Evolutionary conservation across 2,329 filamentous ascomycete genomes (phyloP), one percentile per base, ranked within the genome.

Genomic region (Daldinia sp.): DNA sequence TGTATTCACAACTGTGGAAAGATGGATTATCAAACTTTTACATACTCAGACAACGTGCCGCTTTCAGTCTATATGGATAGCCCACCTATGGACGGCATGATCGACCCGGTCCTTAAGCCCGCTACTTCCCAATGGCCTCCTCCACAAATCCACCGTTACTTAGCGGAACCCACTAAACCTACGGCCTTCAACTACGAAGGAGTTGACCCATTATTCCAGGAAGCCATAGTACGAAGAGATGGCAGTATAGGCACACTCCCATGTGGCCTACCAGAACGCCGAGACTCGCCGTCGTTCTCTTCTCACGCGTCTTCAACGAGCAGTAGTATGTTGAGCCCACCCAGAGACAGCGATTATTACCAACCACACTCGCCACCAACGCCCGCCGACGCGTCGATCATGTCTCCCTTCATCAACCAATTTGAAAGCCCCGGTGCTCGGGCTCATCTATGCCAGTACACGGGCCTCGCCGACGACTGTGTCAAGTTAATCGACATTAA

Each of bases 331-430:
- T 72, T 74, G 19, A 81, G 79, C 34, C 79, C 79, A 13, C 74
- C 72, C 3, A 70, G 76, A 3, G 78, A 81, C n/a, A 76, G 74
- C 56, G 79, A 82, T 51, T 72, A 74, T 21, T 75, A 73, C 51
- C 73, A 74, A 52, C 71, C 74, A 55, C 64, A 71, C 49, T 72
- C 73, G n/a, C 79, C 78, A 8, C 70, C 72, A 25, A 80, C 80
- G 2, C 78, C 79, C 1, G 71, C 74, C 10, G 79, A 80, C 41
- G 69, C 72, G 27, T 55, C 68, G 21, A 47, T 73, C 15, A 68
- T 75, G 45, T 72, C 76, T n/a, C 75, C 75, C 1, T 76, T 67
- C 39, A 58, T 70, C 4, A 39, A 56, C 13, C 69, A 72, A 1
- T 63, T 68, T 34, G 76, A 77, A 0, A 63, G 65, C 13, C 74